phyloP scores from a whole-genome alignment of 1,284 basidiomycete genomes.

The Amylostereum areolatum region DNA sequence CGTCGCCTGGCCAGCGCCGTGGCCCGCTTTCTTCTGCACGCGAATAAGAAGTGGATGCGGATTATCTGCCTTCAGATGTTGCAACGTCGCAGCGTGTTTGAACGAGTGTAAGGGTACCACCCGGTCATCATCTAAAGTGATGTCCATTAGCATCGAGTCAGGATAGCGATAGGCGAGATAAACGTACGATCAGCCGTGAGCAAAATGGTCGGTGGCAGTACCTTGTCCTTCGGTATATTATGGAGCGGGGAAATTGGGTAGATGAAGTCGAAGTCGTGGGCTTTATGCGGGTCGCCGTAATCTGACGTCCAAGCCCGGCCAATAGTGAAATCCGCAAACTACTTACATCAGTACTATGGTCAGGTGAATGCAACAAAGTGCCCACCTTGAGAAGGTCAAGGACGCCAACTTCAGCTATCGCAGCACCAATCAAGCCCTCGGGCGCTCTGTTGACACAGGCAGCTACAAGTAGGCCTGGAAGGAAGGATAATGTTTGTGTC shows the following conservation, averaged over 20 bases:
- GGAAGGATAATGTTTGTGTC: constrained; percentile 8
- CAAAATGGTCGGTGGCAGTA: constrained; percentile 63
- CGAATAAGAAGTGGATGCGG: constrained; percentile 67
- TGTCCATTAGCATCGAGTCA: neutral
- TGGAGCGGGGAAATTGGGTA: constrained; percentile 74
- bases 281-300: constrained; percentile 73
- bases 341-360: constrained; percentile 3
- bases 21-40: constrained; percentile 75
- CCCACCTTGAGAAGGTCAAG: constrained; percentile 73
- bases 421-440: constrained; percentile 76
- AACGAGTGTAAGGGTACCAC: constrained; percentile 80
- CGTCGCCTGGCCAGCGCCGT: constrained; percentile 76
- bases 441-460: constrained; percentile 79
- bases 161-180: neutral
- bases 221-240: constrained; percentile 56
- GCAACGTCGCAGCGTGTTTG: constrained; percentile 72
- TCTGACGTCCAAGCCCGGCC: constrained; percentile 78
- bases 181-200: constrained; percentile 74
- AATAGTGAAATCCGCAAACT: constrained; percentile 77
- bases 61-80: constrained; percentile 58
- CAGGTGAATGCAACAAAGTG: constrained; percentile 2
- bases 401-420: constrained; percentile 76
- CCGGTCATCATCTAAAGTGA: constrained; percentile 66
- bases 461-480: constrained; percentile 64
- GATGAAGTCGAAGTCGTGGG: constrained; percentile 80